Percentiles rank a stretch among this genome's conserved stretches.
phyloP scores from a whole-genome alignment of 306 rosid species.

The Citrullus amarus region DNA sequence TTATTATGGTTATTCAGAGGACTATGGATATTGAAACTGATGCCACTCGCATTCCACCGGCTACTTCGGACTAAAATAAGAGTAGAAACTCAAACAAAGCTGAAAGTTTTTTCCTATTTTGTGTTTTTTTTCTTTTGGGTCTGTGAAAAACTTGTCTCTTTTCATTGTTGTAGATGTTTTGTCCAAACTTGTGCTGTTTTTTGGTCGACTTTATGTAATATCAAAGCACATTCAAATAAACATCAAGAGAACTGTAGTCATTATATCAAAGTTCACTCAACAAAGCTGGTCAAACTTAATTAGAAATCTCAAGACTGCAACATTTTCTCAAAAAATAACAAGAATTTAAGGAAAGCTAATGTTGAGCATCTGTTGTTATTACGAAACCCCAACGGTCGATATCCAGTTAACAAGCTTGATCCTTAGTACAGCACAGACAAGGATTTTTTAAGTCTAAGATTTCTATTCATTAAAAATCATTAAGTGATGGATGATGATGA shows the following conservation, averaged over 20 bases:
- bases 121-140: neutral
- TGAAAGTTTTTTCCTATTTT: neutral
- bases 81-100: neutral
- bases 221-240: neutral
- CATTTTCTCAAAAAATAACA: neutral
- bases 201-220: neutral
- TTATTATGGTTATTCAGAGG: conserved; percentile 21
- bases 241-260: neutral
- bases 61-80: neutral
- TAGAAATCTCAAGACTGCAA: neutral
- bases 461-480: neutral
- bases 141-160: neutral
- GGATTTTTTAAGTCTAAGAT: neutral
- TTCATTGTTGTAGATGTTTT: conserved; percentile 1
- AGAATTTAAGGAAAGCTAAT: neutral
- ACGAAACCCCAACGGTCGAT: neutral
- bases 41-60: neutral
- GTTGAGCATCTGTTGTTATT: conserved; percentile 1
- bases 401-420: neutral
- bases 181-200: neutral
- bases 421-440: neutral
- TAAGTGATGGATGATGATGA: neutral
- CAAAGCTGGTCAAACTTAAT: neutral
- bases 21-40: conserved; percentile 9
- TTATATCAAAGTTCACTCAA: neutral